Conservation (phyloP, 257 asterid genomes). For the Nicotiana obtusifolia region DNA sequence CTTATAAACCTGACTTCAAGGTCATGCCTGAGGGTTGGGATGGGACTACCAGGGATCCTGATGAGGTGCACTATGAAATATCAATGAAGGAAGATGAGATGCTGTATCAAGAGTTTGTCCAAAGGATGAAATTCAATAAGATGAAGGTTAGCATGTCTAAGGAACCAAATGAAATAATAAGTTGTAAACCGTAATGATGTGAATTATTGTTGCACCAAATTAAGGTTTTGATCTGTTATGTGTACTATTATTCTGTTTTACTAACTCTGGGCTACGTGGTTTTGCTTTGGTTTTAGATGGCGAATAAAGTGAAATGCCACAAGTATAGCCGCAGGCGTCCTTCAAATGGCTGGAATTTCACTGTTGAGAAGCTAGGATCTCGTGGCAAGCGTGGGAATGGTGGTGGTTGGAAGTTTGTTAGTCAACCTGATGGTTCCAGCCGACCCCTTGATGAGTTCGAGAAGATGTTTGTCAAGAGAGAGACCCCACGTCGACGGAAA, state of each 20-base stretch:
- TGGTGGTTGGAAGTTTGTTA: conserved; percentile 86
- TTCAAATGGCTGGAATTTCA: conserved; percentile 80
- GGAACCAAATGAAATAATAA: not conserved
- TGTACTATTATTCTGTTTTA: not conserved
- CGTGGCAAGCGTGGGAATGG: conserved; percentile 75
- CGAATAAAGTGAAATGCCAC: conserved; percentile 67
- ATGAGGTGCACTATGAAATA: conserved; percentile 92
- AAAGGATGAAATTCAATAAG: conserved; percentile 73
- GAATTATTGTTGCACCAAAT: too few relatives aligned
- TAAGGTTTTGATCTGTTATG: not conserved
- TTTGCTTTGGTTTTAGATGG: conserved; percentile 37
- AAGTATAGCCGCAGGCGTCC: conserved; percentile 92
- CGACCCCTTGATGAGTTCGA: conserved; percentile 75
- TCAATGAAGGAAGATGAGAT: conserved; percentile 92
- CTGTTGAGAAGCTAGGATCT: conserved; percentile 78
- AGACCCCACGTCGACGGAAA: conserved; percentile 72
- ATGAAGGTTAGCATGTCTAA: conserved; percentile 49
- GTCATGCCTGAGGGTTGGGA: conserved; percentile 99
- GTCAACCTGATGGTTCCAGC: conserved; percentile 81
- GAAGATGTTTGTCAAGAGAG: conserved; percentile 80
- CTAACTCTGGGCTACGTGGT: not conserved
- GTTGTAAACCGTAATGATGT: not conserved
- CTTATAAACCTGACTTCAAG: conserved; percentile 87
- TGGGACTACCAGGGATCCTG: conserved; percentile 92
- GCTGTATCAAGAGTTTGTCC: conserved; percentile 82